Percentiles rank a stretch among this genome's conserved stretches.
Conservation (phyloP, 495 filamentous ascomycete genomes). For the Tuber calosporum region DNA sequence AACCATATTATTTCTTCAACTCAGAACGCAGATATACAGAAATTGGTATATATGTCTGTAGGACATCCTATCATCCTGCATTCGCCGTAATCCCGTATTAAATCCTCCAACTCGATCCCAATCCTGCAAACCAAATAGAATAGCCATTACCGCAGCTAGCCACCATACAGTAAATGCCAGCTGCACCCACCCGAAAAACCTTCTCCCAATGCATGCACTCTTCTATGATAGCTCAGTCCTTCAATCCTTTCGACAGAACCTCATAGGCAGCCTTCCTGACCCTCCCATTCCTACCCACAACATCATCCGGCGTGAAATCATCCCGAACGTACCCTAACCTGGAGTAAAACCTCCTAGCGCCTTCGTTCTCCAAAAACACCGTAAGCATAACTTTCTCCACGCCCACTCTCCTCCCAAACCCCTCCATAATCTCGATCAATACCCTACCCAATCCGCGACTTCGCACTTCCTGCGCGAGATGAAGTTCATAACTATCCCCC, state of each 20-base stretch:
- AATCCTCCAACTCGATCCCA: neutral
- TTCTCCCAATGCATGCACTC: neutral
- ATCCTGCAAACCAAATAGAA: neutral
- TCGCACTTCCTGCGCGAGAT: constrained; percentile 14
- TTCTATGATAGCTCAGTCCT: neutral
- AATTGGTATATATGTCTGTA: neutral
- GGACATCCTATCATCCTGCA: neutral
- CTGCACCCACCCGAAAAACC: neutral
- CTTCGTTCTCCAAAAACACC: constrained; percentile 36
- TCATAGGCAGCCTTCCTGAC: constrained; percentile 30
- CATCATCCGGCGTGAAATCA: neutral
- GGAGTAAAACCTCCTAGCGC: constrained; percentile 28
- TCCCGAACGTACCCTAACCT: constrained; percentile 23
- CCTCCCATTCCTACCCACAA: constrained; percentile 15
- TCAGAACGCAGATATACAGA: neutral
- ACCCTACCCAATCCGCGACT: constrained; percentile 19
- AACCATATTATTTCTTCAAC: neutral
- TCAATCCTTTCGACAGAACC: constrained; percentile 26
- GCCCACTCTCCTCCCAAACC: constrained; percentile 29
- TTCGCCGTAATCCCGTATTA: neutral
- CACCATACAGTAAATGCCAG: neutral
- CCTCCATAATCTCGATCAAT: constrained; percentile 26
- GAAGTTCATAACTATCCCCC: constrained; percentile 28
- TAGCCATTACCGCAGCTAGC: neutral
- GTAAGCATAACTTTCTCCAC: constrained; percentile 37